These are phyloP conservation scores for Didymella keratinophila DNA, from an alignment of 2,329 filamentous ascomycete genomes.

Conservation along the genomic window DNA sequence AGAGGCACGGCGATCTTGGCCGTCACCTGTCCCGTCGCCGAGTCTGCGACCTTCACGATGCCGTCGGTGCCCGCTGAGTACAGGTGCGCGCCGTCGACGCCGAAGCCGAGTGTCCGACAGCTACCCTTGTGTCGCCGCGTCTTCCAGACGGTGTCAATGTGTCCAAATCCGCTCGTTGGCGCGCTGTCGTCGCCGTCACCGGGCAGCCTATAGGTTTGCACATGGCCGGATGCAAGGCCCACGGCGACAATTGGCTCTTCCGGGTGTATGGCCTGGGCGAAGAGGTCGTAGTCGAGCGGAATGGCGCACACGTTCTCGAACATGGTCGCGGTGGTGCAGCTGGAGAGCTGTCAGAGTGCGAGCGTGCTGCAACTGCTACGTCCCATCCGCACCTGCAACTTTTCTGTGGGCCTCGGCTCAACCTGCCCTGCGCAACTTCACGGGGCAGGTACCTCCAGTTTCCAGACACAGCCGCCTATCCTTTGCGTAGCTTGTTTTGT, in stretches of 20 bases:
- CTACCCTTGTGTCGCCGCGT: slow-evolving; percentile 93
- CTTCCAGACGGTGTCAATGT: slow-evolving; percentile 84
- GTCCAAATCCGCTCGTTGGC: slow-evolving; percentile 70
- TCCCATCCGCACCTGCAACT: slow-evolving; percentile 14
- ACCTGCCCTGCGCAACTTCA: background rate
- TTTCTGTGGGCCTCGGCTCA: slow-evolving; percentile 34
- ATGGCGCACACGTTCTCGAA: slow-evolving; percentile 93
- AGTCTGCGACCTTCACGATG: slow-evolving; percentile 67
- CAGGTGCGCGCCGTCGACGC: slow-evolving; percentile 75
- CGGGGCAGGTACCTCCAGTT: slow-evolving; percentile 26
- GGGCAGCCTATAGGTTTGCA: slow-evolving; percentile 80
- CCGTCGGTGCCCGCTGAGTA: slow-evolving; percentile 69
- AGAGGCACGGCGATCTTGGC: slow-evolving; percentile 82
- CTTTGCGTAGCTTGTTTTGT: background rate
- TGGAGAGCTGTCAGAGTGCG: background rate
- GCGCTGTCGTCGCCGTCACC: slow-evolving; percentile 59
- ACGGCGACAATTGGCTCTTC: slow-evolving; percentile 83
- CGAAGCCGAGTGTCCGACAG: slow-evolving; percentile 82
- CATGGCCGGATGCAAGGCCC: slow-evolving; percentile 83
- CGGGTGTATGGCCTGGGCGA: slow-evolving; percentile 87
- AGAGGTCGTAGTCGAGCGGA: slow-evolving; percentile 84
- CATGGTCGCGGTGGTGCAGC: slow-evolving; percentile 60
- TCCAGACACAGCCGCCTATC: background rate
- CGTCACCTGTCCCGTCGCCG: slow-evolving; percentile 70
- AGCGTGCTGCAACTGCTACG: background rate